phyloP scores from a whole-genome alignment of 2,329 filamentous ascomycete genomes.

The Elsinoe fawcettii region DNA sequence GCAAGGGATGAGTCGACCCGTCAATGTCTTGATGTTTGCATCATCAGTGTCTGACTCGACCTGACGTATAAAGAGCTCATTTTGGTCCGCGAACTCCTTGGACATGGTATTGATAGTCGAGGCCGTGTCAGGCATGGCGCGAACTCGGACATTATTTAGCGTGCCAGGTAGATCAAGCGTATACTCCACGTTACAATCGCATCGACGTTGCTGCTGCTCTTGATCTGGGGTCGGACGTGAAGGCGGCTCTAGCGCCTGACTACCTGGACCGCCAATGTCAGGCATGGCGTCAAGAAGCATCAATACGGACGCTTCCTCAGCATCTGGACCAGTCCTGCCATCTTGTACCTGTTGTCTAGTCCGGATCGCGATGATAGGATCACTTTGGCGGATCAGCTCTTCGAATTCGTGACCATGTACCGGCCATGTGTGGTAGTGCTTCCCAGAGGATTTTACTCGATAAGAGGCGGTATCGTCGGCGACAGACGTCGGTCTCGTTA shows the following conservation, averaged over 20 bases:
- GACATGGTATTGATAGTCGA: not conserved
- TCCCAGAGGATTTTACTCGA: not conserved
- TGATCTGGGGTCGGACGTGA: not conserved
- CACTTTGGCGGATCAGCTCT: not conserved
- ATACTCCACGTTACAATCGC: not conserved
- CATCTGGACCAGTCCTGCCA: not conserved
- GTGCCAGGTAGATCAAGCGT: not conserved
- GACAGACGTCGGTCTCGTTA: not conserved
- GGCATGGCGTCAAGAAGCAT: not conserved
- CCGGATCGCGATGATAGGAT: not conserved
- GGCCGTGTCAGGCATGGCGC: not conserved
- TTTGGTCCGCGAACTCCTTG: not conserved
- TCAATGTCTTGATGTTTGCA: not conserved
- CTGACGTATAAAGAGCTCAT: not conserved
- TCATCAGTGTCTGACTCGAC: not conserved
- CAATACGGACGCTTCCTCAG: not conserved
- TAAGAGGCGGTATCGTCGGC: not conserved
- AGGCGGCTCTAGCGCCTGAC: not conserved
- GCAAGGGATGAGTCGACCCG: not conserved
- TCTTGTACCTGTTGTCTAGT: not conserved
- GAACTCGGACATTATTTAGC: not conserved
- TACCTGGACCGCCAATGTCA: not conserved
- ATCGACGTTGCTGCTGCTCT: not conserved
- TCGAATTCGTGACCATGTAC: not conserved
- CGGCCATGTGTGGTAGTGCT: not conserved